Evolutionary conservation across 306 rosid genomes (phyloP).

Genomic region (Cucurbita ficifolia): DNA sequence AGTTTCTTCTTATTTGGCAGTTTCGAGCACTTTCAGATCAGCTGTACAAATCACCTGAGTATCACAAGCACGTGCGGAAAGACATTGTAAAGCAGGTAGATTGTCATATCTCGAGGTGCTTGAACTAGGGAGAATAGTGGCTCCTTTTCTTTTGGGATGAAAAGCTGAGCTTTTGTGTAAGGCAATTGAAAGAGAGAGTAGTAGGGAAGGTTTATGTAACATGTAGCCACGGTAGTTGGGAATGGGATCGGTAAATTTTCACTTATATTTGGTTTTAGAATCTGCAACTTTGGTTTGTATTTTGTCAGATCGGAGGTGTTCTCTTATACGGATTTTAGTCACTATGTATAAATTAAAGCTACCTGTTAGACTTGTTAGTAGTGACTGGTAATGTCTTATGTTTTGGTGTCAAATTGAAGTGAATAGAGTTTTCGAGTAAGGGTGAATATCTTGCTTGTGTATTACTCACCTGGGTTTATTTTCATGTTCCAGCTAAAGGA

Average conservation of each 20-base stretch:
- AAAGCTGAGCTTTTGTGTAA: neutral
- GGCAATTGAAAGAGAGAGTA: neutral
- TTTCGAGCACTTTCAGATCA: slow-evolving; percentile 89
- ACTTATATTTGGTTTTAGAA: neutral
- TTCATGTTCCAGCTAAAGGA: slow-evolving; percentile 55
- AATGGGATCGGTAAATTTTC: neutral
- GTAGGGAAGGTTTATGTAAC: neutral
- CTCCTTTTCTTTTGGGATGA: neutral
- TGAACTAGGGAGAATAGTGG: neutral
- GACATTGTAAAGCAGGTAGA: slow-evolving; percentile 63
- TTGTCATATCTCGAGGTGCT: neutral
- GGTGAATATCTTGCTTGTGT: slow-evolving; percentile 10
- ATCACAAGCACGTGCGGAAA: slow-evolving; percentile 71
- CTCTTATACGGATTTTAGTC: neutral
- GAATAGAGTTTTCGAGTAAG: neutral
- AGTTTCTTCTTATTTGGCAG: slow-evolving; percentile 24
- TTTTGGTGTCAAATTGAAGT: slow-evolving; percentile 2
- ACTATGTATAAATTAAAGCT: neutral
- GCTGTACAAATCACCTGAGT: slow-evolving; percentile 57
- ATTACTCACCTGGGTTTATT: slow-evolving; percentile 22
- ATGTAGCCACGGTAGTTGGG: neutral
- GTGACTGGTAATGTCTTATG: neutral
- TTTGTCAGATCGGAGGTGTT: neutral
- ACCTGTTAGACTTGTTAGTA: neutral
- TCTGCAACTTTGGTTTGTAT: neutral